Evolutionary conservation across 2,329 filamentous ascomycete genomes (phyloP).

Genomic region (Botryosphaeria dothidea): DNA sequence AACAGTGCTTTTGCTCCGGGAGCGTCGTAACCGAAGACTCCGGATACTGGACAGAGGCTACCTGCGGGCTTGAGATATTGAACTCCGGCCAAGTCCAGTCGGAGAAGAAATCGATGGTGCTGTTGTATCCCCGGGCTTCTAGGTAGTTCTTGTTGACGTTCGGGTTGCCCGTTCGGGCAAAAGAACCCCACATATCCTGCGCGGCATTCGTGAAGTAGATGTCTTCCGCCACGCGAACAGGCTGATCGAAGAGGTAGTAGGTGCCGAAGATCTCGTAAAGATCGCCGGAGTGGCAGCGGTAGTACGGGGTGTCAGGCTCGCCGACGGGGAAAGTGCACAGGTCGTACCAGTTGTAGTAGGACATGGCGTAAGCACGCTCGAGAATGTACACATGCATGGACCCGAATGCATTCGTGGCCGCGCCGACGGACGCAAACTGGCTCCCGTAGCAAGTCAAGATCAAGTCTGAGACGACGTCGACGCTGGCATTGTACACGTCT

Average conservation of each 20-base stretch:
- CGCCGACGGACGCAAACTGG: neutral
- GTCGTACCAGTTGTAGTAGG: slow-evolving; percentile 3
- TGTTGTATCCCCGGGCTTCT: neutral
- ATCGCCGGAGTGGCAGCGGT: slow-evolving; percentile 3
- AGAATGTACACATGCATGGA: neutral
- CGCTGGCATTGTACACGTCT: neutral
- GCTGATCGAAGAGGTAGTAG: neutral
- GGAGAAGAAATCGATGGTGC: neutral
- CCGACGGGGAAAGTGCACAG: neutral
- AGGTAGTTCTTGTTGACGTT: neutral
- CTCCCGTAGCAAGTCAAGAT: neutral
- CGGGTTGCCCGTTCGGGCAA: neutral
- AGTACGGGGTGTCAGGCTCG: neutral
- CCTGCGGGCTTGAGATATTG: neutral
- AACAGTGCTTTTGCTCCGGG: neutral
- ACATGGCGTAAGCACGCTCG: neutral
- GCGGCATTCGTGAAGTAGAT: slow-evolving; percentile 3
- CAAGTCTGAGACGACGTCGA: neutral
- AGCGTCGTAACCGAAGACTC: neutral
- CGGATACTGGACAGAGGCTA: neutral
- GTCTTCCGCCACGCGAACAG: neutral
- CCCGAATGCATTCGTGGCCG: neutral
- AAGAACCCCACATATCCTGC: slow-evolving; percentile 2
- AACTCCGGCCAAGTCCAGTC: neutral
- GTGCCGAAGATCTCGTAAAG: slow-evolving; percentile 1